Base-by-base conservation (phyloP, 2,329 filamentous ascomycete genomes). In the Ascochyta rabiei region DNA sequence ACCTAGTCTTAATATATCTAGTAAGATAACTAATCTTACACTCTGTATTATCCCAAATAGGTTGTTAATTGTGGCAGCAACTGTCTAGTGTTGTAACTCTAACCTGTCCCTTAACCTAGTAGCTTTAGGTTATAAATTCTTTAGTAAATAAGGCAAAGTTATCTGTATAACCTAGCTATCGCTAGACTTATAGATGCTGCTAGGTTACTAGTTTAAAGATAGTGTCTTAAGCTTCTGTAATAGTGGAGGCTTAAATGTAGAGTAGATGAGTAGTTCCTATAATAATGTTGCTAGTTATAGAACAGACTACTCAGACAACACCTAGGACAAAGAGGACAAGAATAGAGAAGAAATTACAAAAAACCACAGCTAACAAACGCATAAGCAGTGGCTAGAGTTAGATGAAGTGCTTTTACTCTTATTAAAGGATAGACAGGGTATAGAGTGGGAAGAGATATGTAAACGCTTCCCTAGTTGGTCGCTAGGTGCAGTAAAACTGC, bases 391-490 rank as follows among this genome's bases (percentile, higher is more conserved):
- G 54, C 43, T 50, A 51, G 23, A 54, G 49, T 60, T 19, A 45
- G 54, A 60, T n/a, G 26, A 62, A 56, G 18, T 35, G 18, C 57
- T 41, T 45, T 50, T 61, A 53, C 57, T 61, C 42, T 57, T 28
- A 19, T 53, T 42, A 15, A 61, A 53, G 39, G 48, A 61, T 33
- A 51, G 56, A 46, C 19, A 52, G 48, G 31, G 45, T 46, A 61
- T 59, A 24, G 28, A 48, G 16, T 61, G 21, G 58, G 33, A 53
- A 35, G 52, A 59, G 30, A 37, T 61, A 41, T 61, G n/a, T 54
- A 37, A 54, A 57, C 38, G 44, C 49, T 63, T 63, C 52, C 48
- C 53, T 47, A 44, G 31, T 43, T 19, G 38, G 44, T 39, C 26
- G 30, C 31, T 4, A 23, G 33, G 58, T 44, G 49, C 39, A 50